Percentiles rank a stretch among this genome's conserved stretches.
These are phyloP conservation scores for Solanum gracilifrons DNA, from an alignment of 257 asterid genomes.

Conservation along the genomic window DNA sequence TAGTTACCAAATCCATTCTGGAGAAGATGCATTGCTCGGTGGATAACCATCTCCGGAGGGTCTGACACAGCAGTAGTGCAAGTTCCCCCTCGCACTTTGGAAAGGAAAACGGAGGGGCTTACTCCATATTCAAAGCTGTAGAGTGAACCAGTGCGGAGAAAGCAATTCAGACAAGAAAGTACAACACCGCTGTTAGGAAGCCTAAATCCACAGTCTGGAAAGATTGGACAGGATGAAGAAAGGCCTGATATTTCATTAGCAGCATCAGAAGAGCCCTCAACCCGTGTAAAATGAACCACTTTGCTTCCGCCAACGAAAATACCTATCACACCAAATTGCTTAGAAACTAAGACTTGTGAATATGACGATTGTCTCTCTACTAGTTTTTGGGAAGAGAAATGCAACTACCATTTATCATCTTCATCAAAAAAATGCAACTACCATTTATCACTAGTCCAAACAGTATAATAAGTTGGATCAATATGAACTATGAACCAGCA, in stretches of 20 bases:
- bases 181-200: constrained; percentile 69
- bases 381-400: neutral
- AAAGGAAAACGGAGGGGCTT: constrained; percentile 52
- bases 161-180: constrained; percentile 83
- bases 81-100: constrained; percentile 89
- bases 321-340: constrained; percentile 26
- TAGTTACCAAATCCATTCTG: constrained; percentile 81
- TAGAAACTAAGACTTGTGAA: neutral
- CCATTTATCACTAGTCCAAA: neutral
- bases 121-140: constrained; percentile 73
- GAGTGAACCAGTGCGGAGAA: constrained; percentile 57
- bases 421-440: neutral
- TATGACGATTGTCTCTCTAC: neutral
- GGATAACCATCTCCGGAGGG: constrained; percentile 39
- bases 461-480: neutral
- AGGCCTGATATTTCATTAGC: constrained; percentile 15
- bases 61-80: constrained; percentile 87
- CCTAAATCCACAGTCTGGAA: constrained; percentile 84
- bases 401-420: neutral
- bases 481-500: neutral
- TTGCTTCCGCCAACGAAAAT: constrained; percentile 86
- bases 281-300: constrained; percentile 84
- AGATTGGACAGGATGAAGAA: constrained; percentile 38
- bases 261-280: constrained; percentile 22
- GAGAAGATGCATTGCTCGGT: constrained; percentile 81